Evolutionary conservation across 257 asterid species (phyloP).

Genomic region (Plectranthus barbatus): DNA sequence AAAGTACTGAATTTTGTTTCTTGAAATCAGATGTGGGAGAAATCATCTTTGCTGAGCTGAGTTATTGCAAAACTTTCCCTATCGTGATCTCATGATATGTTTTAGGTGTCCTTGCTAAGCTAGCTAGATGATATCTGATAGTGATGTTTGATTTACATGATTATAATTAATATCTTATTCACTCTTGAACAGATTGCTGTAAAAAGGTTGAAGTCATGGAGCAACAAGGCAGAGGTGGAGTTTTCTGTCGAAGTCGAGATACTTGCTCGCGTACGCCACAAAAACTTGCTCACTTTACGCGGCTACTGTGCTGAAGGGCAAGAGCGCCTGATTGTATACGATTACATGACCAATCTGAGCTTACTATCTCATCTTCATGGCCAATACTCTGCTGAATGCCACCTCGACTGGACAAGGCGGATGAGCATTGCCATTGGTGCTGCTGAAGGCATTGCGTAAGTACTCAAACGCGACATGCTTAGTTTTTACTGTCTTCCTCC

Average conservation of each 20-base stretch:
- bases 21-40: not conserved
- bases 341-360: conserved; percentile 85
- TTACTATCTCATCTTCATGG: conserved; percentile 89
- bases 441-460: conserved; percentile 89
- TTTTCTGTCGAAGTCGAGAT: conserved; percentile 86
- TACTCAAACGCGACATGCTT: conserved; percentile 1
- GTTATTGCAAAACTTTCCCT: not conserved
- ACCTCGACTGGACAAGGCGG: conserved; percentile 73
- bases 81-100: not conserved
- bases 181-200: conserved; percentile 66
- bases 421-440: conserved; percentile 81
- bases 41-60: not conserved
- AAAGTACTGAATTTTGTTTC: not conserved
- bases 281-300: conserved; percentile 68
- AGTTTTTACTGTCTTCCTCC: not conserved
- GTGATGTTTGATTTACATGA: not conserved
- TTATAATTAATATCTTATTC: conserved; percentile 1
- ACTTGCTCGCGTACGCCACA: conserved; percentile 82
- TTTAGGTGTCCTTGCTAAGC: not conserved
- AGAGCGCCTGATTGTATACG: conserved; percentile 82
- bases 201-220: conserved; percentile 88
- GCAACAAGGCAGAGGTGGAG: conserved; percentile 80
- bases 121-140: not conserved
- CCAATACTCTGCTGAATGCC: conserved; percentile 79
- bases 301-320: conserved; percentile 95